A percentile compares a stretch with the other conserved stretches of the same genome.
Evolutionary conservation across 371 early-diverging fungal species (phyloP).

Genomic region (Fennellomyces sp.): DNA sequence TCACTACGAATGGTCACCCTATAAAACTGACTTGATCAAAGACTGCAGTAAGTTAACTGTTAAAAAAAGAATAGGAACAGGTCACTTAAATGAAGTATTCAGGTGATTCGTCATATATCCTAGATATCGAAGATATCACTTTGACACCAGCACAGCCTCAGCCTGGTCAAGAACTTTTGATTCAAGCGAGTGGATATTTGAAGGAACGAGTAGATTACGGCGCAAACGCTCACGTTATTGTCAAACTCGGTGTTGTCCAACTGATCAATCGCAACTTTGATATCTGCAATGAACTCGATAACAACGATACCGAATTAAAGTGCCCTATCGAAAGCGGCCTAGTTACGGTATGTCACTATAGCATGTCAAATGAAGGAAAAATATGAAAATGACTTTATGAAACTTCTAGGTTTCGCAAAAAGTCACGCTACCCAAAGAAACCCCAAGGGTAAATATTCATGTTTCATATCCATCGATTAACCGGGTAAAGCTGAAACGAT

Average conservation of each 20-base stretch:
- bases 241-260: conserved; percentile 48
- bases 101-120: conserved; percentile 16
- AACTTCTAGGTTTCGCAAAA: conserved; percentile 27
- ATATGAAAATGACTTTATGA: not conserved
- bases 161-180: conserved; percentile 53
- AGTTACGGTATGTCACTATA: conserved; percentile 13
- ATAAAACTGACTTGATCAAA: conserved; percentile 3
- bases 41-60: conserved; percentile 9
- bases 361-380: too few relatives aligned
- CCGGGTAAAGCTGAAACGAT: too few relatives aligned
- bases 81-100: not conserved
- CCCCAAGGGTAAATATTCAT: conserved; percentile 29
- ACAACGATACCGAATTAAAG: conserved; percentile 39
- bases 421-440: conserved; percentile 58
- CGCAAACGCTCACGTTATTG: conserved; percentile 45
- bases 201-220: conserved; percentile 50
- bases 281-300: conserved; percentile 54
- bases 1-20: conserved; percentile 4
- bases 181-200: conserved; percentile 54
- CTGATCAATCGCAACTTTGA: conserved; percentile 43
- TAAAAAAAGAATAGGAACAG: too few relatives aligned
- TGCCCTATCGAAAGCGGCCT: conserved; percentile 15
- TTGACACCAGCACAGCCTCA: conserved; percentile 42
- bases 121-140: conserved; percentile 20
- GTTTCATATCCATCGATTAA: not conserved